Conservation (phyloP, 208 protist species). For the Blechomonas ayalai region DNA sequence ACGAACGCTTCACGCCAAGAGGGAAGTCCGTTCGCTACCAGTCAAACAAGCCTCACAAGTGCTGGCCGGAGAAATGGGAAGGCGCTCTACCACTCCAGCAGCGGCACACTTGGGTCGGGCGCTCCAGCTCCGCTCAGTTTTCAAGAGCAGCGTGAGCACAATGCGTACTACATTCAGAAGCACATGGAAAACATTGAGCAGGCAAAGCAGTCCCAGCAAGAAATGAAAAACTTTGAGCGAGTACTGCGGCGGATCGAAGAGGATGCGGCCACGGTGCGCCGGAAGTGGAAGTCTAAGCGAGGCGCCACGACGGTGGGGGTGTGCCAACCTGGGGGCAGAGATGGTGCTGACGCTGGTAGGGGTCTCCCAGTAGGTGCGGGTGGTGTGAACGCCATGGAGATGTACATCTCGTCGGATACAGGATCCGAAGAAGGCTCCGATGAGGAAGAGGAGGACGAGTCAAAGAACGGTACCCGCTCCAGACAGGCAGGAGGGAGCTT, state of each 20-base stretch:
- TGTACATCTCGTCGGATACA: not conserved
- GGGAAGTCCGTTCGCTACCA: no score
- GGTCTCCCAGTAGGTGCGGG: not conserved
- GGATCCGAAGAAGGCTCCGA: not conserved
- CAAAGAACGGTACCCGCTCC: no score
- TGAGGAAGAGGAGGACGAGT: slow-evolving; percentile 4
- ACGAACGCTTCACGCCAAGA: no score
- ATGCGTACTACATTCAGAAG: slow-evolving; percentile 16
- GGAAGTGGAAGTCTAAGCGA: not conserved
- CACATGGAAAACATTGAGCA: slow-evolving; percentile 24
- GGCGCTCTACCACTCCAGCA: no score
- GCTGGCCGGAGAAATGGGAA: no score
- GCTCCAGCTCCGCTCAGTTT: no score
- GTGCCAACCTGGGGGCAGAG: not conserved
- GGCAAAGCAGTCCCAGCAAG: slow-evolving; percentile 24
- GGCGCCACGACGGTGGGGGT: not conserved
- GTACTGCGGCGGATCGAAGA: slow-evolving; percentile 28
- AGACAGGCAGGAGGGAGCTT: no score
- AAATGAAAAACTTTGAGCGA: slow-evolving; percentile 29
- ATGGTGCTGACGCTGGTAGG: not conserved
- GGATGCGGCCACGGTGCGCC: slow-evolving; percentile 1
- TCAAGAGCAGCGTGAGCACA: slow-evolving; percentile 8
- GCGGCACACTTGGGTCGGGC: no score
- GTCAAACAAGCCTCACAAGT: no score
- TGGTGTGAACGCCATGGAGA: not conserved